Evolutionary conservation across 2,329 filamentous ascomycete species (phyloP).

Genomic region (Penicillium sp.): DNA sequence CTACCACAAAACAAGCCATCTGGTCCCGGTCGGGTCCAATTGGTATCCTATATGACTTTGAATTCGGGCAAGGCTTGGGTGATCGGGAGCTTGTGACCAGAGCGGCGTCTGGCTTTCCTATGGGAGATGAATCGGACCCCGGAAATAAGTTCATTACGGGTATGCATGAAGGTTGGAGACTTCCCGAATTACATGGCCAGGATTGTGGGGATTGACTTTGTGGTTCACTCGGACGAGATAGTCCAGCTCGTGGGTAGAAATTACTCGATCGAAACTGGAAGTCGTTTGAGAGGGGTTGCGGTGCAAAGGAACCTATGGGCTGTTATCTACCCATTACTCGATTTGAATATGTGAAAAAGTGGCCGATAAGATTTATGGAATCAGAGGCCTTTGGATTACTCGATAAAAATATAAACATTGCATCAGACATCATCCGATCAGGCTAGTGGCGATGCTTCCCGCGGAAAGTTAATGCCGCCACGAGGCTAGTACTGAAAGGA

Average conservation of each 20-base stretch:
- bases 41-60: too few relatives aligned
- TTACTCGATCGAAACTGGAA: conserved; percentile 12
- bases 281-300: neutral
- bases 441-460: neutral
- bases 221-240: neutral
- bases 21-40: too few relatives aligned
- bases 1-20: too few relatives aligned
- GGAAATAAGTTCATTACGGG: neutral
- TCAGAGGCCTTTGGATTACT: conserved; percentile 7
- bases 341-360: neutral
- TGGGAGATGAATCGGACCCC: too few relatives aligned
- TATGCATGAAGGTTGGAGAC: neutral
- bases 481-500: neutral
- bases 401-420: conserved; percentile 11
- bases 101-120: too few relatives aligned
- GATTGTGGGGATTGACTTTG: neutral
- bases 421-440: neutral
- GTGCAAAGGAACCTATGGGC: neutral
- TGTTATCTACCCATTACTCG: conserved; percentile 10
- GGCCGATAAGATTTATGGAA: neutral
- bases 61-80: too few relatives aligned
- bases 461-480: neutral
- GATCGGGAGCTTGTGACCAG: too few relatives aligned
- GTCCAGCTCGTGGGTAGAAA: neutral
- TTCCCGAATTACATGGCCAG: neutral